Evolutionary conservation across 140 eudicot species (phyloP), one percentile per base, ranked within the genome.

Genomic region (Cichorium intybus): DNA sequence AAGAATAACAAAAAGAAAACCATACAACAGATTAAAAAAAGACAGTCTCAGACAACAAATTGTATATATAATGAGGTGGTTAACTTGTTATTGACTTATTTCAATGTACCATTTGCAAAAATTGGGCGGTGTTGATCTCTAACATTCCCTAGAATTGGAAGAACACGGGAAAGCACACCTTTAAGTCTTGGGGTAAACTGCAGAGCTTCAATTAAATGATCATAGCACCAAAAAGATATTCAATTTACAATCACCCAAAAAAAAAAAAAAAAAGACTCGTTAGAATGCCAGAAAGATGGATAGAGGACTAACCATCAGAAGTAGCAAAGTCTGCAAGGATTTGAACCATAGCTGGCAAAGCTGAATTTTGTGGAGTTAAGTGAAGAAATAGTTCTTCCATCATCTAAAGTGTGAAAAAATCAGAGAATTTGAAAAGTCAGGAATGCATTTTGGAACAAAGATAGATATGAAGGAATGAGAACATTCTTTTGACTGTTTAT

Each of bases 301-400:
- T 52, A 41, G 70, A 56, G 33, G 54, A 70, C 90, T 66, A 66
- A 93, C 99, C 90, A 74, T 93, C 97, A 68, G 82, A 78, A 59
- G 82, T 78, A 58, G 99, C 86, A 76, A 93, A 93, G 60, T 88
- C 97, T 22, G 99, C 94, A 71, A 93, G 99, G 64, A 83, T 82
- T 76, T 93, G 99, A 78, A 93, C 83, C 99, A 93, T 86, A 48
- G 97, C 95, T 14, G 99, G 99, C 59, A 88, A 75, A 48, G 99
- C 89, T 71, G 95, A 76, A 69, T 80, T 88, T 64, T 91, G 79
- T 55, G 94, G 94, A 18, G 99, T 79, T 55, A 93, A 74, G 72
- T 93, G 88, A 71, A 80, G 81, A 74, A 73, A 93, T 70, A 89
- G 72, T 68, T 93, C 99, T 52, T 88, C 99, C 97, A 93, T 88